Conservation (phyloP, 257 asterid genomes). For the Hygrophila difformis region DNA sequence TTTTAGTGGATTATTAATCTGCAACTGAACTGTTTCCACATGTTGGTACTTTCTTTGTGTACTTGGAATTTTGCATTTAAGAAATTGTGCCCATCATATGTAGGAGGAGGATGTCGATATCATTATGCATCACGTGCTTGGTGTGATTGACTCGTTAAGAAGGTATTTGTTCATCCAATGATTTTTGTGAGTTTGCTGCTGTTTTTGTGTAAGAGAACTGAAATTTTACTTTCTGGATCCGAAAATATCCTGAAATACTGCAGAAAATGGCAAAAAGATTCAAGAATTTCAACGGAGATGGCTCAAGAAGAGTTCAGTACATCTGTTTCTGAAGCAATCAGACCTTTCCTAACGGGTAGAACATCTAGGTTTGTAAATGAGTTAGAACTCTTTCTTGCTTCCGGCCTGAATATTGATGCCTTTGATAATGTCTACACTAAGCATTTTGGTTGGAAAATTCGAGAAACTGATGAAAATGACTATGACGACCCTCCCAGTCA, state of each 20-base stretch:
- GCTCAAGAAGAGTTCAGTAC: slow-evolving; percentile 35
- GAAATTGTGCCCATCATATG: too few species aligned
- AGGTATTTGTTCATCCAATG: slow-evolving; percentile 28
- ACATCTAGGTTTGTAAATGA: slow-evolving; percentile 53
- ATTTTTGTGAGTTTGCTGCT: too few species aligned
- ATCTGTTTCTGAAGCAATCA: slow-evolving; percentile 43
- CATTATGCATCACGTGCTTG: slow-evolving; percentile 61
- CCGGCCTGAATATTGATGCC: slow-evolving; percentile 64
- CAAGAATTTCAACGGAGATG: slow-evolving; percentile 22
- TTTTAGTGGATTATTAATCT: too few species aligned
- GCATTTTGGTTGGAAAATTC: slow-evolving; percentile 53
- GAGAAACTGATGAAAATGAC: slow-evolving; percentile 22
- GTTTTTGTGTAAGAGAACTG: too few species aligned
- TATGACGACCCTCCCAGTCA: slow-evolving; percentile 27
- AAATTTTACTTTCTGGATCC: too few species aligned
- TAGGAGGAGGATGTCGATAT: slow-evolving; percentile 78
- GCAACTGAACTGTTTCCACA: too few species aligned
- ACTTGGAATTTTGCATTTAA: too few species aligned
- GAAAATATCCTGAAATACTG: slow-evolving; percentile 8
- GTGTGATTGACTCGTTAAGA: slow-evolving; percentile 50
- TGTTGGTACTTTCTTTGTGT: too few species aligned
- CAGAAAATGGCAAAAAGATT: slow-evolving; percentile 38
- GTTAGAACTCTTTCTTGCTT: slow-evolving; percentile 31
- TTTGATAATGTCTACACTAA: slow-evolving; percentile 44
- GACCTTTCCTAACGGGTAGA: slow-evolving; percentile 58